Conservation (phyloP, 208 protist genomes). For the Crithidia sp. region DNA sequence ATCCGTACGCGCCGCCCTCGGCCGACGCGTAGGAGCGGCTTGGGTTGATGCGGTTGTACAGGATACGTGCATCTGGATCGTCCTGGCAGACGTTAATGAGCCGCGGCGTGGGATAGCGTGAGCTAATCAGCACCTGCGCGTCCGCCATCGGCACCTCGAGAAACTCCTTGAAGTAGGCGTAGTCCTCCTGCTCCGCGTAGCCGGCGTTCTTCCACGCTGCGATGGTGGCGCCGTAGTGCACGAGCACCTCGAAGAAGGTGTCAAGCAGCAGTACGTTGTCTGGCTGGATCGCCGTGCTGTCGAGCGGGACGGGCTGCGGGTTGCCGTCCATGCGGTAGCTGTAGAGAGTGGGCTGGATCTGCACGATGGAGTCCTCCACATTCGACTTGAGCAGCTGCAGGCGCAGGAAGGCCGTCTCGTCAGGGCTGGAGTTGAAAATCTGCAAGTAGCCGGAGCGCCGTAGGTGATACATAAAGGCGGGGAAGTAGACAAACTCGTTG, state of each 20-base stretch:
- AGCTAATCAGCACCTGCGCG: conserved; percentile 87
- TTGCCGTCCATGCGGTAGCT: conserved; percentile 94
- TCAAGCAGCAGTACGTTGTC: conserved; percentile 98
- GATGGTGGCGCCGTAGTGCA: conserved; percentile 97
- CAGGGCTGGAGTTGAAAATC: conserved; percentile 98
- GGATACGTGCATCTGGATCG: conserved; percentile 96
- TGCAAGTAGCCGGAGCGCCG: conserved; percentile 96
- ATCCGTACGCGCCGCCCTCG: conserved; percentile 52
- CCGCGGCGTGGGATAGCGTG: conserved; percentile 95
- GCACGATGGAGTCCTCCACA: conserved; percentile 94
- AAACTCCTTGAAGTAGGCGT: conserved; percentile 95
- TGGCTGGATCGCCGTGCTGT: conserved; percentile 85
- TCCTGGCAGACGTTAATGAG: conserved; percentile 97
- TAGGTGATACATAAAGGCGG: conserved; percentile 99
- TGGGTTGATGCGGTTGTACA: conserved; percentile 98
- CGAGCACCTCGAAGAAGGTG: conserved; percentile 99
- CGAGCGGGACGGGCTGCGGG: conserved; percentile 92
- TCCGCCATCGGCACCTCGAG: conserved; percentile 94
- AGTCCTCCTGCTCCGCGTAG: conserved; percentile 93
- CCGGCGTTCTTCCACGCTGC: conserved; percentile 95
- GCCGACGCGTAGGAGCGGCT: conserved; percentile 94
- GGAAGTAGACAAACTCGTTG: conserved; percentile 96
- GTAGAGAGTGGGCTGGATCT: conserved; percentile 99
- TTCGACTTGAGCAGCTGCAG: conserved; percentile 96
- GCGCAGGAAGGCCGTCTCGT: conserved; percentile 98